Evolutionary conservation across 1,284 basidiomycete species (phyloP), one percentile per base, ranked within the genome.

Genomic region (Austroboletus niveus): DNA sequence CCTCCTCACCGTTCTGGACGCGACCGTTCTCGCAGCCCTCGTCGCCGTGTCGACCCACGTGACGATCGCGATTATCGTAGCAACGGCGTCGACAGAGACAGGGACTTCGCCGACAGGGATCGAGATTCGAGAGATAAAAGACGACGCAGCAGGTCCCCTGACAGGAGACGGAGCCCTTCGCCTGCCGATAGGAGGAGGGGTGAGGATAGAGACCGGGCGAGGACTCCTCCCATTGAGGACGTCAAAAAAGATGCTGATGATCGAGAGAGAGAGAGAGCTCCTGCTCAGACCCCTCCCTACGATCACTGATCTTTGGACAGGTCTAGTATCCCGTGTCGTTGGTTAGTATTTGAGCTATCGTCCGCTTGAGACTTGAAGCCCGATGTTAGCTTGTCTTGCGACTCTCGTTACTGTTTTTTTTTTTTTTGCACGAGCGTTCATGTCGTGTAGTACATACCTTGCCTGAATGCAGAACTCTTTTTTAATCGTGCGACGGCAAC

Each of bases 201-300:
- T 47, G 78, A 80, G 9, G 78, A 80, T 46, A 70, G 72, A 51
- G 78, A 80, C 53, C 69, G 73, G 46, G 70, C 72, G 50, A 72
- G 76, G 66, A 78, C 79, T 34, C 79, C 74, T 39, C 72, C 74
- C 32, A 63, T 68, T 46, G 76, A 75, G 39, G 74, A 72, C 15
- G 55, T 54, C 20, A 78, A 77, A 63, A 78, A 78, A 58, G 78
- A 80, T 27, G 22, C 49, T 3, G 76, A 77, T 53, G 75, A 77
- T 58, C 68, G 68, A 52, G 78, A 66, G 15, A 57, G 55, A 62
- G 79, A 66, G 10, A 52, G 57, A 52, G 55, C 17, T 5, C 53
- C 58, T 12, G 65, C 74, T 48, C 72, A 75, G 57, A 79, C 78
- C 9, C 80, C 80, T 35, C 77, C 76, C 20, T 78, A 78, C 54